Base-by-base conservation (phyloP, 139 green algal genomes). In the Parachlorella kessleri region DNA sequence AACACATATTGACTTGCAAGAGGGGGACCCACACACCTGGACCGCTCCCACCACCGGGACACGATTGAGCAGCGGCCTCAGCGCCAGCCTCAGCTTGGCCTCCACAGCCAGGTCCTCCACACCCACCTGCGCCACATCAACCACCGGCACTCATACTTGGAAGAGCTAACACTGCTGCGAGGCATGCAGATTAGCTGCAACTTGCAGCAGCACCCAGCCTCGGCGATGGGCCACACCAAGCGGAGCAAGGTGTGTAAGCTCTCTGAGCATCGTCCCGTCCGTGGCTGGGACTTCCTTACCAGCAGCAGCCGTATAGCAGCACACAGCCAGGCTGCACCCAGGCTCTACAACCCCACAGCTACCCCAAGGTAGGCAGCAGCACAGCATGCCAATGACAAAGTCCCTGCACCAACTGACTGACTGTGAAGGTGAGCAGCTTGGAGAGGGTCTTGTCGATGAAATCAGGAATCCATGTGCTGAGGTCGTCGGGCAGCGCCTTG, bases 51-150 rank as follows among this genome's bases (percentile, higher is more conserved):
- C 48, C 26, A 81, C 75, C 1, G 75, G 75, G 39, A 81, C 35
- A 37, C 75, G 66, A 7, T 28, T 35, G 24, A 81, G 75, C 66
- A 81, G 75, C 35, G 75, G 75, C 65, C 75, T 65, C 75, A 81
- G 35, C 66, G 66, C 48, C 38, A 81, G 2, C 30, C 75, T 65
- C 42, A 81, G 6, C 7, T 66, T 24, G 9, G 64, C 75, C 35
- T 41, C 41, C 4, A 81, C 40, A 33, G 14, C 35, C 14, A 66
- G 41, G 7, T 81, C 75, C 66, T 81, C 66, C 35, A 81, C 66
- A 2, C 75, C 75, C 42, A 74, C 75, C 66, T 80, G 75, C 63
- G n/a, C n/a, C n/a, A n/a, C n/a, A n/a, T n/a, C n/a, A n/a, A n/a
- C n/a, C n/a, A n/a, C n/a, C n/a, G n/a, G n/a, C n/a, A n/a, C n/a